Percentiles rank a stretch among this genome's conserved stretches.
Conservation (phyloP, 2,329 filamentous ascomycete species). For the Talaromyces sp. region DNA sequence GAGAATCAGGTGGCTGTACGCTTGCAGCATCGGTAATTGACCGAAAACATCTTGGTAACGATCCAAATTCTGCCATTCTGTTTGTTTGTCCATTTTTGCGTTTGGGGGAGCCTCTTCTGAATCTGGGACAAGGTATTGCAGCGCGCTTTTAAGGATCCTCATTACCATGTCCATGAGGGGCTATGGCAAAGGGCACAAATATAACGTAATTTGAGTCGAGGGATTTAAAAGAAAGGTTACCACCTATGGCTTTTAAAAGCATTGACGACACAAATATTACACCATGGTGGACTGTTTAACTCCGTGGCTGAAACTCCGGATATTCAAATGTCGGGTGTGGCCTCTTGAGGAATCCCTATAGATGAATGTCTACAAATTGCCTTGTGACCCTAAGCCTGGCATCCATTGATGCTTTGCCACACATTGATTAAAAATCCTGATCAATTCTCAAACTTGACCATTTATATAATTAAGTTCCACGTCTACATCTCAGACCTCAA, state of each 20-base stretch:
- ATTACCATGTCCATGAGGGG: not conserved
- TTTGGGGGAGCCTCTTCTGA: not conserved
- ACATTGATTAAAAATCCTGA: no score
- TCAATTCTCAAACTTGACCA: no score
- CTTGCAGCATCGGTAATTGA: conserved; percentile 16
- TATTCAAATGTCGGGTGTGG: not conserved
- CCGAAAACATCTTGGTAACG: conserved; percentile 15
- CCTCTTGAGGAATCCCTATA: no score
- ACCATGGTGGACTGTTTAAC: not conserved
- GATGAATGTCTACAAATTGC: no score
- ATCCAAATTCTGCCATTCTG: conserved; percentile 5
- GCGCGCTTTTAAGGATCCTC: not conserved
- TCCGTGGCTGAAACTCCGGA: not conserved
- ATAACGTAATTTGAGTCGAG: not conserved
- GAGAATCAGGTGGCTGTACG: conserved; percentile 16
- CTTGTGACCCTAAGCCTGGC: no score
- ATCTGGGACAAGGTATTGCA: not conserved
- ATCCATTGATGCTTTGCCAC: no score
- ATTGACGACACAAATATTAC: not conserved
- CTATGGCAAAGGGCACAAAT: not conserved
- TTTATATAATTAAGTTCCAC: no score
- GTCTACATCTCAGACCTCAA: no score
- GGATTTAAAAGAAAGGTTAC: no score
- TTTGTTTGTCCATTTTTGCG: not conserved
- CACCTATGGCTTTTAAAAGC: not conserved